Percentiles rank a stretch among this genome's conserved stretches.
These are phyloP conservation scores for Botrytis tulipae DNA, from an alignment of 2,329 filamentous ascomycete genomes.

Conservation along the genomic window DNA sequence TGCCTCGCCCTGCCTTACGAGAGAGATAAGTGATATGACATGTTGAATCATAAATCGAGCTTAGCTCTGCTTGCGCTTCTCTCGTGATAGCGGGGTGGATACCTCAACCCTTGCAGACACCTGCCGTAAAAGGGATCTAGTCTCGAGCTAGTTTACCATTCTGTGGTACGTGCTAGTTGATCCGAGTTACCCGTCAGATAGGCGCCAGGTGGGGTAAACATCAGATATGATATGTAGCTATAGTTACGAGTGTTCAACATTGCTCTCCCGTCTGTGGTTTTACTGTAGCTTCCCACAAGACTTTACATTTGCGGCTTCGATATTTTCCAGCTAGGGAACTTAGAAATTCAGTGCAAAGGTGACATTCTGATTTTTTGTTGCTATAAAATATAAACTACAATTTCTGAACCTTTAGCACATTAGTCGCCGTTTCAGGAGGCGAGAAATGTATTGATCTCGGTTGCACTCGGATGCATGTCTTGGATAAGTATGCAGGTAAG, in stretches of 20 bases:
- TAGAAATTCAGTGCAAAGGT: too few species aligned
- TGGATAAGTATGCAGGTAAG: neutral
- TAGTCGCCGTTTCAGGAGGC: neutral
- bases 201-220: neutral
- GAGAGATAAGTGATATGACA: too few species aligned
- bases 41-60: too few species aligned
- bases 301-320: too few species aligned
- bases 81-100: neutral
- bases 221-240: neutral
- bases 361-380: too few species aligned
- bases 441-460: neutral
- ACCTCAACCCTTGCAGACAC: neutral
- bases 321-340: too few species aligned
- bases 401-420: neutral
- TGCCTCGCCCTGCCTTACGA: too few species aligned
- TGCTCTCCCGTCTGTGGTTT: too few species aligned
- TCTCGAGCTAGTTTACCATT: neutral
- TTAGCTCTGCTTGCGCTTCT: neutral
- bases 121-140: neutral
- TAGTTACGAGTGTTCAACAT: too few species aligned
- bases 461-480: neutral
- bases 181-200: neutral
- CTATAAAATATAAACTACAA: too few species aligned
- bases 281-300: too few species aligned
- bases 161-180: neutral